Base-by-base conservation (phyloP, 805 yeast species). In the Wickerhamiella alocasiicola region DNA sequence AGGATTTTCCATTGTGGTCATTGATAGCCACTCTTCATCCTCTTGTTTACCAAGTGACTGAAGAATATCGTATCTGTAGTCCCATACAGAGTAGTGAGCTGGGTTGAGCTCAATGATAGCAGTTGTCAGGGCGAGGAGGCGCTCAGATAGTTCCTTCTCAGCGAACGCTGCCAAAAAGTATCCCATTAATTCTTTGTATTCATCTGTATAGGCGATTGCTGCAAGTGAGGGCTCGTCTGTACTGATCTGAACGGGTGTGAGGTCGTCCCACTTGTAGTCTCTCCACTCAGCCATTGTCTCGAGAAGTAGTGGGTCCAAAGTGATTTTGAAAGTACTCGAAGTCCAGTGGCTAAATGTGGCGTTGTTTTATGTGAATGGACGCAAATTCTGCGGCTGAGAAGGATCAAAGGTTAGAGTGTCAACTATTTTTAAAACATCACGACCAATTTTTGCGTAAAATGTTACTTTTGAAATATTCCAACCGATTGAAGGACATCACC, bases 61-160 rank as follows among this genome's bases (percentile, higher is more conserved):
- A 26, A 59, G 46, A 17, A 57, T 53, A 27, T 57, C 53, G 6
- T 52, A 45, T 6, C 68, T 52, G 47, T 60, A 65, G 36, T 57
- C 61, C 97, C 97, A 91, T 1, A 78, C 78, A 0, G 95, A 79
- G 56, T 91, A 91, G 57, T 88, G 95, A 0, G 96, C 94, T 0
- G 96, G 85, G 28, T 82, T 78, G 42, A 70, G 52, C 11, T 62
- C 70, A 38, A 91, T 78, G 2, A 80, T 78, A 19, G 60, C 58
- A 11, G 70, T 66, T 0, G 94, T 80, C 31, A 85, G 60, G 15
- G 67, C 69, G 17, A 84, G 59, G 0, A 94, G 84, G 44, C 97
- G 65, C 30, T 72, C 76, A 1, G 84, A 70, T 49, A 68, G 65
- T 54, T 84, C 96, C 21, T 72, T 62, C 13, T 55, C 48, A 9